phyloP scores from a whole-genome alignment of 75 land plant species.

The Pinus albicaulis region DNA sequence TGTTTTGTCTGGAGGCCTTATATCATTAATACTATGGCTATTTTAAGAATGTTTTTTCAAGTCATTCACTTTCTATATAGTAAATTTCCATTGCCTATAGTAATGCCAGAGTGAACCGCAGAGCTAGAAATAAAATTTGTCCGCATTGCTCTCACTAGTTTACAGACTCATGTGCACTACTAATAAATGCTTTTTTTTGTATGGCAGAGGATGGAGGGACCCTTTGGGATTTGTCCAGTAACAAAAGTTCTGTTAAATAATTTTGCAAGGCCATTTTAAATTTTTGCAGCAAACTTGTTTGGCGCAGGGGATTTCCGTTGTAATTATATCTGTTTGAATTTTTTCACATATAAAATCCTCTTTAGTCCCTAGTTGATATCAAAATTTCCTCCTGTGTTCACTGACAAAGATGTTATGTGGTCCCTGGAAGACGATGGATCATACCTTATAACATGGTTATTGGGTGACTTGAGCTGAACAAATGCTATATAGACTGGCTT shows the following conservation, averaged over 20 bases:
- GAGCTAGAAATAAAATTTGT: neutral
- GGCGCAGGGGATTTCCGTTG: too few species aligned
- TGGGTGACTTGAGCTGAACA: too few species aligned
- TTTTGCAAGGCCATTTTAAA: neutral
- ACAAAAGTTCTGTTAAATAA: neutral
- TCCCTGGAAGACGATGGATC: too few species aligned
- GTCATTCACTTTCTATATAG: neutral
- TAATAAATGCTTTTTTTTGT: neutral
- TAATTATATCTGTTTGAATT: too few species aligned
- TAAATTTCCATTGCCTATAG: neutral
- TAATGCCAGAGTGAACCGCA: neutral
- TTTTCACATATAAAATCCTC: too few species aligned
- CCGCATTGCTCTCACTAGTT: neutral
- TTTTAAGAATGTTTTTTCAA: neutral
- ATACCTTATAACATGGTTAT: too few species aligned
- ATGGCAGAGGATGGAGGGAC: slow-evolving; percentile 71
- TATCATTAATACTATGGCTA: neutral
- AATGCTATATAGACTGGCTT: too few species aligned
- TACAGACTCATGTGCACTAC: neutral
- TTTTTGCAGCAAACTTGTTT: too few species aligned
- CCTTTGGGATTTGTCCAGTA: slow-evolving; percentile 33
- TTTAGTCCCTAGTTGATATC: too few species aligned
- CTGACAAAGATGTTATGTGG: too few species aligned
- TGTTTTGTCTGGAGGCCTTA: neutral
- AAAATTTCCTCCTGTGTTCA: too few species aligned